Base-by-base conservation (phyloP, 2,329 filamentous ascomycete species). In the Nigrograna mackinnonii region DNA sequence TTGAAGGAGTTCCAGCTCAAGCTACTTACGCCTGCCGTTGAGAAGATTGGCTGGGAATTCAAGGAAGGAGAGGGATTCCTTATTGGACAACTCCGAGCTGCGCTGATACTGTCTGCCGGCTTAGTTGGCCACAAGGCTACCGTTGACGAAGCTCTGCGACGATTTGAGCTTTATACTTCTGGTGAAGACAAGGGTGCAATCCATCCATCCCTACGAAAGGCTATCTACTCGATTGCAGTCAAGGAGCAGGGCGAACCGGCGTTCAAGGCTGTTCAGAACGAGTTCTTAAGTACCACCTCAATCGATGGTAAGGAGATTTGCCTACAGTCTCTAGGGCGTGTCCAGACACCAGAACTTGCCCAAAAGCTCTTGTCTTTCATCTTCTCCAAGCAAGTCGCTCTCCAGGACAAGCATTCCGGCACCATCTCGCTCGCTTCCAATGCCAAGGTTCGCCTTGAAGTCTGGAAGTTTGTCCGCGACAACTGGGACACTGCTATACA, bases 261-360 rank as follows among this genome's bases (percentile, higher is more conserved):
- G 40, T 86, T 83, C 53, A 79, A 87, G 20, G 79, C 85, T 6
- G 79, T 99, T 41, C 90, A 92, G 74, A 83, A 89, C 41, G 91
- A 96, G 66, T 97, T 89, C 79, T 79, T 83, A 50, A 84, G 77
- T 37, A 94, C 90, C 11, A 86, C 86, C 39, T 89, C 91, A 6
- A 85, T 96, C 26, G 94, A 97, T 59, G 91, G 91, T 57, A 95
- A 91, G 70, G 91, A 96, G 55, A 87, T 95, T 51, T 87, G 84
- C 53, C 80, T 97, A 3, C 76, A 80, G 26, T 83, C 87, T 4
- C 79, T 99, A 33, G 90, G 91, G 22, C 82, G 84, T 28, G 84
- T 87, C 16, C 85, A 86, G 56, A 82, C 89, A 41, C 64, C 75
- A 1, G 80, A 83, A 7, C 74, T 96, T 21, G 83, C 95, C 33